Base-by-base conservation (phyloP, 345 rosid genomes). In the Dovyalis caffra region DNA sequence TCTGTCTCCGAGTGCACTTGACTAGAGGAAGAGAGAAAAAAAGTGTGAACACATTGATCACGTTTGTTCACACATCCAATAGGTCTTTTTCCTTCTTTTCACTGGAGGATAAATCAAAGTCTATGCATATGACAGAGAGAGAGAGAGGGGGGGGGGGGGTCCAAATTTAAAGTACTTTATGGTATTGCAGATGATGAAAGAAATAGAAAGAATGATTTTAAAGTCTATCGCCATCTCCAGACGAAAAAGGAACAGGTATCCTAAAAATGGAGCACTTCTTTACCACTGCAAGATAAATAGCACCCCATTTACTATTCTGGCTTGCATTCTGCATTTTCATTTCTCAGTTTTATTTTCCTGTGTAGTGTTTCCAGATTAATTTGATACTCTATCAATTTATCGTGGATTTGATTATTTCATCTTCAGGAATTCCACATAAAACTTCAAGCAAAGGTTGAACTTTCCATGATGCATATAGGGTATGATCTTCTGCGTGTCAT, bases 1-100 rank as follows among this genome's bases (percentile, higher is more conserved):
- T 75, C 79, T 68, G 62, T 57, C 68, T 10, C 51, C 56, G 58
- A 28, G 61, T 65, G 60, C 67, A 31, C 56, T 73, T 57, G 18
- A 29, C 76, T 32, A 43, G 16, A 62, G 45, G 34, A 63, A 64
- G 62, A 25, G 23, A 10, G 12, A 2, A 40, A 12, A 40, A 43
- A 14, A 43, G n/a, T n/a, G n/a, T n/a, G n/a, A n/a, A n/a, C n/a
- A n/a, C n/a, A 43, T 43, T 14, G 49, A 43, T 43, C 49, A 11
- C 49, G 49, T 14, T 1, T 6, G 32, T n/a, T 21, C 51, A 11
- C 12, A 60, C n/a, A 62, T 56, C 43, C 38, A 29, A 23, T 45
- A 18, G 23, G 57, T 26, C 26, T 9, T n/a, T n/a, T 49, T 74
- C 34, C 60, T 25, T 6, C 12, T 23, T 60, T 47, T 2, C 49